Percentiles rank a stretch among this genome's conserved stretches.
Evolutionary conservation across 768 basidiomycete species (phyloP).

Genomic region (Russula vinacea): DNA sequence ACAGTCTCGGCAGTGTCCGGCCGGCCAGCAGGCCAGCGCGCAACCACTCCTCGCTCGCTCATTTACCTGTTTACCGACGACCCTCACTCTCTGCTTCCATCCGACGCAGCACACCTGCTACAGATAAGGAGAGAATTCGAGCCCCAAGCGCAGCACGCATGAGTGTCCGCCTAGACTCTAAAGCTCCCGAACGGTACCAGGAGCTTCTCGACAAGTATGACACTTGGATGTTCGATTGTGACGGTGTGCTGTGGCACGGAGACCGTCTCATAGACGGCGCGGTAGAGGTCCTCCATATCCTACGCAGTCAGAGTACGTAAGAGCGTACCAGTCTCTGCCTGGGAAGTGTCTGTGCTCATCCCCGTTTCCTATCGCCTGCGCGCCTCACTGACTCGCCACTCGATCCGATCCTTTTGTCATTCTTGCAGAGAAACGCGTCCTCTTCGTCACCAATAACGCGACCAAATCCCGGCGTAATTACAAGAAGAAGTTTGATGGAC

Average conservation of each 20-base stretch:
- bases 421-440: slow-evolving; percentile 50
- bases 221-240: slow-evolving; percentile 96
- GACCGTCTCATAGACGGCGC: slow-evolving; percentile 76
- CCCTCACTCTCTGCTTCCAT: slow-evolving; percentile 9
- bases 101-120: not conserved
- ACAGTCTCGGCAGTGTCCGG: not conserved
- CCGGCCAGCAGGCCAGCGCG: not conserved
- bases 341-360: slow-evolving; percentile 3
- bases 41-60: not conserved
- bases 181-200: slow-evolving; percentile 36
- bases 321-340: slow-evolving; percentile 5
- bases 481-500: slow-evolving; percentile 86
- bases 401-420: slow-evolving; percentile 10
- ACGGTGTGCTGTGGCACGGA: slow-evolving; percentile 92
- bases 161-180: slow-evolving; percentile 25
- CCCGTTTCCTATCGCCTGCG: slow-evolving; percentile 13
- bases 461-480: slow-evolving; percentile 86
- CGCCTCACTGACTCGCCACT: slow-evolving; percentile 14
- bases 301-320: slow-evolving; percentile 68
- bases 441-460: slow-evolving; percentile 98
- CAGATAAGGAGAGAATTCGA: slow-evolving; percentile 9
- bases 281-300: slow-evolving; percentile 64
- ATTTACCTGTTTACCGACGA: not conserved
- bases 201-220: slow-evolving; percentile 62
- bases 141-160: slow-evolving; percentile 12